Evolutionary conservation across 305 asterid species (phyloP).

Genomic region (Ilex paraguariensis): DNA sequence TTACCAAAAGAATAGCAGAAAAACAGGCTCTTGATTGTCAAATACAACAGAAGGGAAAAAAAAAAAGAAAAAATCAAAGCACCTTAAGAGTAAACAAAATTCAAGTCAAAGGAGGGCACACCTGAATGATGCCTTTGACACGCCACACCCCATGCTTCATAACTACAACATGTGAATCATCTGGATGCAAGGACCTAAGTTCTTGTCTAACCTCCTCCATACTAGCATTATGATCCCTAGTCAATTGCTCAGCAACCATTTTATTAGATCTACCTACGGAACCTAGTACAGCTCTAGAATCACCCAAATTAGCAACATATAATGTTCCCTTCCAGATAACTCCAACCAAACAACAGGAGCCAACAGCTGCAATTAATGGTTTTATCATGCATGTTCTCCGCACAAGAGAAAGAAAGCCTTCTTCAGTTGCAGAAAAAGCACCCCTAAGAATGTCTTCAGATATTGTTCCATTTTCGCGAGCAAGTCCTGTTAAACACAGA

Average conservation of each 20-base stretch:
- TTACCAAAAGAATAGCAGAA: too few relatives aligned
- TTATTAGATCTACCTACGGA: slow-evolving; percentile 32
- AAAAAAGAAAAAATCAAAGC: too few relatives aligned
- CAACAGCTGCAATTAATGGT: slow-evolving; percentile 55
- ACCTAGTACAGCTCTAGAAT: slow-evolving; percentile 68
- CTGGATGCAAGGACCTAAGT: slow-evolving; percentile 48
- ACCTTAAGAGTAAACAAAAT: neutral
- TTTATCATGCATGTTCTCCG: slow-evolving; percentile 34
- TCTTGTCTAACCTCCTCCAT: slow-evolving; percentile 64
- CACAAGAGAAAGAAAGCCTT: slow-evolving; percentile 51
- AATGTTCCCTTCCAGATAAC: slow-evolving; percentile 54
- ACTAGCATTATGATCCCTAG: slow-evolving; percentile 65
- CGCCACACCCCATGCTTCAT: slow-evolving; percentile 65
- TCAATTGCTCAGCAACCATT: slow-evolving; percentile 65
- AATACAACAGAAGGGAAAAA: too few relatives aligned
- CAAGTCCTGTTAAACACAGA: slow-evolving; percentile 34
- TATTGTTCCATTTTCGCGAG: slow-evolving; percentile 47
- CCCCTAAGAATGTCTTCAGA: slow-evolving; percentile 38
- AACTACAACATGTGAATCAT: slow-evolving; percentile 51
- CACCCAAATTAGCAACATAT: slow-evolving; percentile 66
- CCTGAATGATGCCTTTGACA: slow-evolving; percentile 83
- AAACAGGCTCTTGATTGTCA: too few relatives aligned
- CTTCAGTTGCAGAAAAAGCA: slow-evolving; percentile 41
- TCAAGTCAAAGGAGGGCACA: slow-evolving; percentile 6
- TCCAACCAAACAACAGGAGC: slow-evolving; percentile 76